These are phyloP conservation scores for Porphyrellus cyaneotinctus DNA, from an alignment of 768 basidiomycete genomes.

Conservation along the genomic window DNA sequence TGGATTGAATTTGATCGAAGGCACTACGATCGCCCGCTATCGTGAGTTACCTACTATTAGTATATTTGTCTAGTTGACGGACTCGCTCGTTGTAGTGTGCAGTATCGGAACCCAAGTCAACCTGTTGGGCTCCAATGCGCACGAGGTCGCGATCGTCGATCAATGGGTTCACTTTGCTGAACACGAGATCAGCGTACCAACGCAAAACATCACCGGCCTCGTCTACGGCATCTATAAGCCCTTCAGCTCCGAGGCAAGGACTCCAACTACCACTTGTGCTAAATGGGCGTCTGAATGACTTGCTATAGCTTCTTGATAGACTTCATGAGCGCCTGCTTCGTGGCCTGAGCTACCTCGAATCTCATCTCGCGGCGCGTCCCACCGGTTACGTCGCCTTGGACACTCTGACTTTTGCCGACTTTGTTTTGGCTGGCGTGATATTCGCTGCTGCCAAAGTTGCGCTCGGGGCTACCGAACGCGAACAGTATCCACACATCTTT, in stretches of 20 bases:
- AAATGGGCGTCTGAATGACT: not conserved
- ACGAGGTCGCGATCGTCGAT: slow-evolving; percentile 10
- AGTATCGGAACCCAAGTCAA: slow-evolving; percentile 9
- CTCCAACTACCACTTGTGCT: no score
- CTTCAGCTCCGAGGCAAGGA: slow-evolving; percentile 8
- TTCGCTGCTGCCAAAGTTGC: not conserved
- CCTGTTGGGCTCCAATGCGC: slow-evolving; percentile 9
- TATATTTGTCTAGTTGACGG: not conserved
- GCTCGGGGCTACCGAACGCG: slow-evolving; percentile 12
- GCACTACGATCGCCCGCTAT: slow-evolving; percentile 21
- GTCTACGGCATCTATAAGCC: slow-evolving; percentile 2
- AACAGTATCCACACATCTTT: slow-evolving; percentile 15
- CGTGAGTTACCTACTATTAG: slow-evolving; percentile 6
- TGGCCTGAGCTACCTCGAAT: slow-evolving; percentile 14
- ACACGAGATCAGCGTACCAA: slow-evolving; percentile 5
- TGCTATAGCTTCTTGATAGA: not conserved
- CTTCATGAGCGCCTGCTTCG: not conserved
- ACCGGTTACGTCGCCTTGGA: slow-evolving; percentile 15
- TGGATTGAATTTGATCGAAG: slow-evolving; percentile 18
- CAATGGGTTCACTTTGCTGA: slow-evolving; percentile 16
- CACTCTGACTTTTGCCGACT: slow-evolving; percentile 16
- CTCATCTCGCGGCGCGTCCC: slow-evolving; percentile 2
- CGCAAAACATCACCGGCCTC: not conserved
- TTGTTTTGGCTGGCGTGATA: slow-evolving; percentile 13
- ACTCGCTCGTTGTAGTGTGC: slow-evolving; percentile 4